Evolutionary conservation across 495 filamentous ascomycete species (phyloP).

Genomic region (Penicillium samsonianum): DNA sequence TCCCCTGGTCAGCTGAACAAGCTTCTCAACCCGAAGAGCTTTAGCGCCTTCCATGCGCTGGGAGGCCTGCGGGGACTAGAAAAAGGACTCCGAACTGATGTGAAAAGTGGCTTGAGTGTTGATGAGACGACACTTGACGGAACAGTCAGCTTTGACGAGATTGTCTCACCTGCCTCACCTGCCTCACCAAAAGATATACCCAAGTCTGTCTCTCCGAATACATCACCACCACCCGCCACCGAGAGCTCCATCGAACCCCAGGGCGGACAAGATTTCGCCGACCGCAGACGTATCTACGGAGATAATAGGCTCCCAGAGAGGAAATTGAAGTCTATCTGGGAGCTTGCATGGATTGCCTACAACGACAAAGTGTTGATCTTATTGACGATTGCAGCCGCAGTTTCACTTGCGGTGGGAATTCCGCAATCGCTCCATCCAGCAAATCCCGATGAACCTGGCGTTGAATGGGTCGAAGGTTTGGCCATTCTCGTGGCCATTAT

Average conservation of each 20-base stretch:
- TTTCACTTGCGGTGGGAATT: conserved; percentile 82
- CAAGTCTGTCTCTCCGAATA: conserved; percentile 32
- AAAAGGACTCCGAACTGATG: conserved; percentile 71
- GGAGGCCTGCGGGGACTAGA: conserved; percentile 77
- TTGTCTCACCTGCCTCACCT: conserved; percentile 12
- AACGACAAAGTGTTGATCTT: conserved; percentile 83
- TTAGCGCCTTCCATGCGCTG: conserved; percentile 73
- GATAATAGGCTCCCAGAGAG: conserved; percentile 70
- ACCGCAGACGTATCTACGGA: conserved; percentile 69
- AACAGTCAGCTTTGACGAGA: conserved; percentile 71
- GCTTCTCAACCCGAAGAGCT: conserved; percentile 77
- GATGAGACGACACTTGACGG: conserved; percentile 70
- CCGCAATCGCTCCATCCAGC: conserved; percentile 59
- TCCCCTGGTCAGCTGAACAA: conserved; percentile 79
- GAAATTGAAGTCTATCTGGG: conserved; percentile 70
- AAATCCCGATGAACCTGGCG: conserved; percentile 51
- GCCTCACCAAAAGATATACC: conserved; percentile 26
- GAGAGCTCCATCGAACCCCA: conserved; percentile 26
- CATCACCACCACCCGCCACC: conserved; percentile 31
- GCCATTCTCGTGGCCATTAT: conserved; percentile 76
- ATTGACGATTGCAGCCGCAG: conserved; percentile 72
- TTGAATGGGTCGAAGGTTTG: conserved; percentile 81
- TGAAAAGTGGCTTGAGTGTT: conserved; percentile 66
- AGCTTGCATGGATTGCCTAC: conserved; percentile 78
- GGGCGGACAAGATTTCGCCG: conserved; percentile 49